Base-by-base conservation (phyloP, 768 basidiomycete genomes). In the Infundibulicybe gibba region DNA sequence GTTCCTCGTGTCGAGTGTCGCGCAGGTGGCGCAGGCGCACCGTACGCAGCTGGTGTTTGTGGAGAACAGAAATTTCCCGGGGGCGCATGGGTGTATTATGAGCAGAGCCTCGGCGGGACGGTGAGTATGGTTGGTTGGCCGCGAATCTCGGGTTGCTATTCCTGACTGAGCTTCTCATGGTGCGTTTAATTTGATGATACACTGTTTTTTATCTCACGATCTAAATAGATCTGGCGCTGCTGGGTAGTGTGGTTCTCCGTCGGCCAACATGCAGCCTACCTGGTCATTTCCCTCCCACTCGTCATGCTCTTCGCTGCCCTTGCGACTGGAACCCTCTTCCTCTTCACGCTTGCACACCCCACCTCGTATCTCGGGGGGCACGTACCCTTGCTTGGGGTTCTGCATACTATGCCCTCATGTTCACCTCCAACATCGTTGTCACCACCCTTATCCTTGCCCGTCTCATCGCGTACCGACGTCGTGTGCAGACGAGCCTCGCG, bases 371-470 rank as follows among this genome's bases (percentile, higher is more conserved):
- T n/a, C n/a, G n/a, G 25, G 25, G 25, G 25, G 8, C 8, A 25
- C 25, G 8, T 8, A 25, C 25, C 25, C 25, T 8, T 25, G 8
- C 25, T 8, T 25, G 25, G 25, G 25, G 3, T 8, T 4, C 25
- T 25, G 8, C 25, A 25, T 69, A 66, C 40, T 54, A 59, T 37
- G 41, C 46, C n/a, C 35, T 66, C 13, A 63, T 63, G 0, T 41
- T 68, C 20, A 55, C 51, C 0, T 45, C 66, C 10, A 71, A 69
- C 46, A 53, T 70, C 41, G 32, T 67, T 19, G 46, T 62, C n/a
- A 67, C 70, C 2, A 35, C 65, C 14, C 52, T 66, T 14, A 66
- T 72, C 48, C 61, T 57, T 0, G 31, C 45, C 4, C 64, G 67
- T 3, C 42, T 72, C 3, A 41, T 65, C 8, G n/a, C 32, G 16